Conservation (phyloP, 352 stramenopile genomes). For the Phytopythium cucurbitacearum region DNA sequence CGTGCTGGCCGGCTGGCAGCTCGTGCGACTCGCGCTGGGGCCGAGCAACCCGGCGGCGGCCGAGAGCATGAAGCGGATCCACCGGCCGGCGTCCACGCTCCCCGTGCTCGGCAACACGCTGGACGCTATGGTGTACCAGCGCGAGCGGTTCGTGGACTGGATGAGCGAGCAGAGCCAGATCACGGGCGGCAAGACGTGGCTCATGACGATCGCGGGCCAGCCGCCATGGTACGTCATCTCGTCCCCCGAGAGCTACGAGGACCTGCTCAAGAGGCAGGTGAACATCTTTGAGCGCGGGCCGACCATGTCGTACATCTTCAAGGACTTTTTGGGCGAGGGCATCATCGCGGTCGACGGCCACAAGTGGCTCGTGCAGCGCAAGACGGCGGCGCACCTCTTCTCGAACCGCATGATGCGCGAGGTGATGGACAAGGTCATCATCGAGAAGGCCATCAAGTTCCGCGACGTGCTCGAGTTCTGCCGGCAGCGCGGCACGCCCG, state of each 20-base stretch:
- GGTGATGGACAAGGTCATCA: slow-evolving; percentile 33
- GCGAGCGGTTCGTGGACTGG: slow-evolving; percentile 26
- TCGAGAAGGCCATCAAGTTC: slow-evolving; percentile 19
- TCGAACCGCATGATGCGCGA: slow-evolving; percentile 54
- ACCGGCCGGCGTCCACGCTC: slow-evolving; percentile 20
- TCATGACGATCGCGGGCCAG: slow-evolving; percentile 17
- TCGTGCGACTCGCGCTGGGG: slow-evolving; percentile 3
- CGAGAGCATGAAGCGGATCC: slow-evolving; percentile 12
- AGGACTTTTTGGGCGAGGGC: slow-evolving; percentile 55
- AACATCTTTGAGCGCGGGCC: slow-evolving; percentile 52
- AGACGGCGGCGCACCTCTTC: slow-evolving; percentile 85
- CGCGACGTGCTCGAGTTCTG: slow-evolving; percentile 15
- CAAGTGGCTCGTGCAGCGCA: slow-evolving; percentile 61
- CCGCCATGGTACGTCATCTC: slow-evolving; percentile 26
- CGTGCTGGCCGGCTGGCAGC: slow-evolving; percentile 9
- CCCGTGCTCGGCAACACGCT: slow-evolving; percentile 31
- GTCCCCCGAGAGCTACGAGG: slow-evolving; percentile 28
- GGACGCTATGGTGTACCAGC: slow-evolving; percentile 25
- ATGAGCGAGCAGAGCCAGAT: slow-evolving; percentile 25
- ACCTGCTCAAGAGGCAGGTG: slow-evolving; percentile 50
- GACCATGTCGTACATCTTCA: slow-evolving; percentile 28
- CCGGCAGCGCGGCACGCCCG: slow-evolving; percentile 1
- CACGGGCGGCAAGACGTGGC: slow-evolving; percentile 22
- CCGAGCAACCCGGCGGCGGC: slow-evolving; percentile 6
- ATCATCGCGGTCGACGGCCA: slow-evolving; percentile 61